Evolutionary conservation across 345 rosid species (phyloP).

Genomic region (Sapria himalayana): DNA sequence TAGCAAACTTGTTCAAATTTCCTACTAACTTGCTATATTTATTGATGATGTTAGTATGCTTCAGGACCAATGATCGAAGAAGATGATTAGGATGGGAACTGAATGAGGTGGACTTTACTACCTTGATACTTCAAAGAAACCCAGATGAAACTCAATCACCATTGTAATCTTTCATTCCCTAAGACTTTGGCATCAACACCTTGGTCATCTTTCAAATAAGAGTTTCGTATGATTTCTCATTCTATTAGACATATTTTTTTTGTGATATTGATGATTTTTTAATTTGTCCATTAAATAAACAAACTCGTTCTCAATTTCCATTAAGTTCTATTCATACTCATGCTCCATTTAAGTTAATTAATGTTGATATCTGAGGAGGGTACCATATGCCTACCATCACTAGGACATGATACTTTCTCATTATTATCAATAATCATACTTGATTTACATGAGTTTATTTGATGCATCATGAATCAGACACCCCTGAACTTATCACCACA

Average conservation of each 20-base stretch:
- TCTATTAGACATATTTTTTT: neutral
- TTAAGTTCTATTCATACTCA: neutral
- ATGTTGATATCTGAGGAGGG: conserved; percentile 6
- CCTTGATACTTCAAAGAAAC: neutral
- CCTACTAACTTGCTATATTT: neutral
- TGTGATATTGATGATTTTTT: neutral
- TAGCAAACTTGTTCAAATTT: neutral
- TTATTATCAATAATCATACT: neutral
- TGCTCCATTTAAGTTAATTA: neutral
- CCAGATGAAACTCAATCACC: neutral
- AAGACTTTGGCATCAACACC: neutral
- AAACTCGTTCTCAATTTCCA: neutral
- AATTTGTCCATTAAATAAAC: neutral
- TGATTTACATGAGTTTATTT: neutral
- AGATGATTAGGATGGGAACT: neutral
- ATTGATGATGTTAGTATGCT: neutral
- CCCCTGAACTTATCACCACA: neutral
- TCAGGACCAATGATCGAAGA: neutral
- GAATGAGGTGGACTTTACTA: neutral
- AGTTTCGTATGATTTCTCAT: neutral
- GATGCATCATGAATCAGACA: neutral
- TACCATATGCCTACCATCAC: neutral
- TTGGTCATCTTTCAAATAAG: neutral
- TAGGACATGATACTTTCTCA: neutral
- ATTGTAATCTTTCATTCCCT: neutral